These are phyloP conservation scores for Ganoderma multipileum DNA, from an alignment of 1,284 basidiomycete genomes.

Conservation along the genomic window DNA sequence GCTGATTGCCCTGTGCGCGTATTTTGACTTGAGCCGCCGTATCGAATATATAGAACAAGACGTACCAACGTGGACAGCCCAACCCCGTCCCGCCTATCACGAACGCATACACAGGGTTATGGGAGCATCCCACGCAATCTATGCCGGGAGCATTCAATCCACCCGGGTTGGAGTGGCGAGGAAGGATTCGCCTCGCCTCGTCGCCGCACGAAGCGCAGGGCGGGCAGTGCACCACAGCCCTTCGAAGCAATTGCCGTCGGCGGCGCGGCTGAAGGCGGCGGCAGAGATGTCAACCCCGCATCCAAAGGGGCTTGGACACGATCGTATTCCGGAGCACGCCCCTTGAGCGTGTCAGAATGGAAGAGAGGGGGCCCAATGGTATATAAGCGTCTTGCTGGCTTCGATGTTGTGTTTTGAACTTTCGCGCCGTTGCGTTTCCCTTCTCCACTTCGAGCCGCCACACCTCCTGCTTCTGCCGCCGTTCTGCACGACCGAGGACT, in stretches of 20 bases:
- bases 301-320: not conserved
- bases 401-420: not conserved
- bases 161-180: not conserved
- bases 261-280: not conserved
- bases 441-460: not conserved
- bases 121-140: not conserved
- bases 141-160: too few relatives aligned
- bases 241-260: not conserved
- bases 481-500: not conserved
- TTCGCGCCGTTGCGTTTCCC: not conserved
- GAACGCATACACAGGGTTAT: not conserved
- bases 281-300: not conserved
- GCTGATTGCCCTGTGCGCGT: not conserved
- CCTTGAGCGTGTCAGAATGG: not conserved
- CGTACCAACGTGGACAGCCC: not conserved
- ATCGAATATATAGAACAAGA: not conserved
- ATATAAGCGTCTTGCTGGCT: conserved; percentile 5
- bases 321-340: conserved; percentile 6
- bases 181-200: not conserved
- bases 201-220: not conserved
- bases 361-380: not conserved
- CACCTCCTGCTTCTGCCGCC: not conserved
- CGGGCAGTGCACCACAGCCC: conserved; percentile 6
- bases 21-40: not conserved
- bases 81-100: not conserved